Evolutionary conservation across 108 stramenopile genomes (phyloP).

Genomic region (Parietichytrium sp.): DNA sequence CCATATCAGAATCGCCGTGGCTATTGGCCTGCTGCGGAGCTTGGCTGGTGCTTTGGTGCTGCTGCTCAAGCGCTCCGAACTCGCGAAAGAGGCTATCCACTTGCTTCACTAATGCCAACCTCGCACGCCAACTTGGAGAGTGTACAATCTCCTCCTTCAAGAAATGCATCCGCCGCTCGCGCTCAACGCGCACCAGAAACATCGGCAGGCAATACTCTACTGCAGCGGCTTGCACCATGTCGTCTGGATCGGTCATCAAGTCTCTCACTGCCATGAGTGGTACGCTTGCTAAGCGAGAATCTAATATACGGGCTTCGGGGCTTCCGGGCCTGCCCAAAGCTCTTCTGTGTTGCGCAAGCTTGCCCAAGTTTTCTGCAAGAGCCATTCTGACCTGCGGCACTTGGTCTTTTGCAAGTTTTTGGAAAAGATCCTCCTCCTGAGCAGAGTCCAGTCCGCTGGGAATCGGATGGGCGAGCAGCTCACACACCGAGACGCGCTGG

Average conservation of each 20-base stretch:
- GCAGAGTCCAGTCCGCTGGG: neutral
- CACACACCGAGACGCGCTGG: slow-evolving; percentile 18
- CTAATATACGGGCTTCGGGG: too few relatives aligned
- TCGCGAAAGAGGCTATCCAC: neutral
- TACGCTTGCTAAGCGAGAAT: too few relatives aligned
- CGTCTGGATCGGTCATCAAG: slow-evolving; percentile 35
- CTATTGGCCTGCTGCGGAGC: too few relatives aligned
- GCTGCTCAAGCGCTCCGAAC: too few relatives aligned
- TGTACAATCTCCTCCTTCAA: neutral
- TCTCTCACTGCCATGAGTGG: neutral
- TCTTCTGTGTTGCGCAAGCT: neutral
- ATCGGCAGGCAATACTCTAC: neutral
- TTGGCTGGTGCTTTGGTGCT: too few relatives aligned
- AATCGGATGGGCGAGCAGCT: neutral
- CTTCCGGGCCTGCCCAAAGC: too few relatives aligned
- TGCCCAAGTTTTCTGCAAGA: neutral
- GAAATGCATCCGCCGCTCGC: neutral
- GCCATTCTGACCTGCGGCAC: slow-evolving; percentile 17
- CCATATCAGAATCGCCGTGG: too few relatives aligned
- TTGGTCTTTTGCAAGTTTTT: neutral
- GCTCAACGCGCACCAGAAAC: neutral
- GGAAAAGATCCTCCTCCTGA: slow-evolving; percentile 4
- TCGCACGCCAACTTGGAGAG: neutral
- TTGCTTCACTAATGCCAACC: neutral
- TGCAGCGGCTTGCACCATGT: neutral